Percentiles rank a stretch among this genome's conserved stretches.
These are phyloP conservation scores for Neopestalotiopsis clavispora DNA, from an alignment of 2,329 filamentous ascomycete genomes.

Conservation along the genomic window DNA sequence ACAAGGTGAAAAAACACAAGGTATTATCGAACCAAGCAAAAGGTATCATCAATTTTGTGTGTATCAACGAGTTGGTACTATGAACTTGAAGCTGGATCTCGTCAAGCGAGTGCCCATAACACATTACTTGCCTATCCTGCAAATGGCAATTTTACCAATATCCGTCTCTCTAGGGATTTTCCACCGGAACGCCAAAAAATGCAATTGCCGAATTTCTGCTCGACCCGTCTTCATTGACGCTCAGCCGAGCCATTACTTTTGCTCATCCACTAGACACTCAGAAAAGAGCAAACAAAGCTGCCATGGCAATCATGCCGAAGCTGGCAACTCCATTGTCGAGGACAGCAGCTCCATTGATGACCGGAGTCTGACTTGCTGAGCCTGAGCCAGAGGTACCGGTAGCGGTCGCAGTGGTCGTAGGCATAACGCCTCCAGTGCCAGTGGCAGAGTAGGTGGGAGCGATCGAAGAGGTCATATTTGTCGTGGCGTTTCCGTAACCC, in stretches of 20 bases:
- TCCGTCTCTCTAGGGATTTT: not conserved
- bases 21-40: not conserved
- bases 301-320: not conserved
- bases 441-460: constrained; percentile 7
- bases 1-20: not conserved
- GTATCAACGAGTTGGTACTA: constrained; percentile 8
- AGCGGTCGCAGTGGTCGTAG: constrained; percentile 9
- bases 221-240: not conserved
- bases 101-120: not conserved
- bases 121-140: constrained; percentile 7
- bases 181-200: constrained; percentile 7
- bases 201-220: not conserved
- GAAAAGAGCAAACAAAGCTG: not conserved
- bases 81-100: constrained; percentile 1
- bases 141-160: not conserved
- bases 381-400: not conserved
- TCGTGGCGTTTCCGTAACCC: constrained; percentile 21
- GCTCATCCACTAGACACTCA: not conserved
- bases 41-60: constrained; percentile 12
- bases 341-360: not conserved
- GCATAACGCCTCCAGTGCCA: constrained; percentile 16
- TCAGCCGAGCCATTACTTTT: not conserved
- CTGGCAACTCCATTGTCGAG: not conserved
- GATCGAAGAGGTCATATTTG: not conserved
- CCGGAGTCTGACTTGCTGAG: constrained; percentile 20